Conservation (phyloP, 2,329 filamentous ascomycete species). For the Dichotomopilus funicola region DNA sequence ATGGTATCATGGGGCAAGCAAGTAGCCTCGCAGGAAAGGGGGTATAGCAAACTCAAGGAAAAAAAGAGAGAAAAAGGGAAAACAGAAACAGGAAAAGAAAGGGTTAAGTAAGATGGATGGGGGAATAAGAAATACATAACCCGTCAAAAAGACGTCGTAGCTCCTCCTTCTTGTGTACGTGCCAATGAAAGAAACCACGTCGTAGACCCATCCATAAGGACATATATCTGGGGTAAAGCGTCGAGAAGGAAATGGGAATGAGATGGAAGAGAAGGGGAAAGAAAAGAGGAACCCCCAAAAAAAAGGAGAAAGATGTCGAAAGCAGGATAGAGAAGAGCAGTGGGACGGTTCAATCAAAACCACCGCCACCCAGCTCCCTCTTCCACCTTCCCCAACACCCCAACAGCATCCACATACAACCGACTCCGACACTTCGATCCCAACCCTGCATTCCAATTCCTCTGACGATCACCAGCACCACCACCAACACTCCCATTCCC, state of each 20-base stretch:
- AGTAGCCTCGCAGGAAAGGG: too few species aligned
- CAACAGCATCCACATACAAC: constrained; percentile 47
- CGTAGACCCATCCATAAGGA: neutral
- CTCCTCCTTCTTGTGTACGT: too few species aligned
- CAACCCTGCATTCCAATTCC: constrained; percentile 43
- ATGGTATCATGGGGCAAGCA: too few species aligned
- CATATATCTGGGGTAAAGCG: neutral
- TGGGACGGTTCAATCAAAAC: constrained; percentile 29
- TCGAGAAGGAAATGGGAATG: neutral
- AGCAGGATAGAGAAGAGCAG: neutral
- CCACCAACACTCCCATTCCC: neutral
- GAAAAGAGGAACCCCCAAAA: neutral
- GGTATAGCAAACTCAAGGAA: neutral
- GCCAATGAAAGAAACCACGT: neutral
- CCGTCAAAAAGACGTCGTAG: too few species aligned
- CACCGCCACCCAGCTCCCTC: constrained; percentile 37
- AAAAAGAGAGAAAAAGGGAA: neutral
- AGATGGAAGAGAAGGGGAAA: neutral
- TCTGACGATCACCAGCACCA: neutral
- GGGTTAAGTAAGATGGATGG: too few species aligned
- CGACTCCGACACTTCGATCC: constrained; percentile 33
- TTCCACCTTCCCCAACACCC: constrained; percentile 47
- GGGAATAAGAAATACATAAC: too few species aligned
- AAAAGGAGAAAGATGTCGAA: neutral
- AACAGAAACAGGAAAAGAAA: neutral